Base-by-base conservation (phyloP, 2,329 filamentous ascomycete species). In the Stenocarpella maydis region DNA sequence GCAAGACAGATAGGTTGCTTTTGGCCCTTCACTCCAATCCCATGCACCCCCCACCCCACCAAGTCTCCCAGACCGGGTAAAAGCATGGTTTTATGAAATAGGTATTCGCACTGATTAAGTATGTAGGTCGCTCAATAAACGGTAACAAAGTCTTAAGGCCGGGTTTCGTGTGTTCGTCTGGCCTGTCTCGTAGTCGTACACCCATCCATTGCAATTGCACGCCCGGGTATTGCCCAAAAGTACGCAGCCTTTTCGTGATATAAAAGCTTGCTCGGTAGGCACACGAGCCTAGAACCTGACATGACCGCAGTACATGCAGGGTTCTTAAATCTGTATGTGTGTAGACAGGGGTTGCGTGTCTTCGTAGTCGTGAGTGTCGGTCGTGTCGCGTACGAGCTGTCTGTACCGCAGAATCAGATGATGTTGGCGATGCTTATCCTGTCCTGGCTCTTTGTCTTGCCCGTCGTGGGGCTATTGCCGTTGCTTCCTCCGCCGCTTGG, bases 381-480 rank as follows among this genome's bases (percentile, higher is more conserved):
- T 26, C 41, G 14, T 41, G 31, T 19, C 31, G 34, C 65, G 39
- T 43, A 14, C 49, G 41, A 41, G 14, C 17, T 49, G 41, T 21
- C 24, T 3, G 34, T 24, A 61, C 24, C 45, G 19, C 24, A 12
- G 15, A 26, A 17, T 77, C 73, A 80, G 52, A 84, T 82, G 68
- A 83, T 83, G 73, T 83, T 83, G 64, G 80, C 81, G 69, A 84
- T 84, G 74, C 82, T 82, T 71, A 83, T 82, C 65, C 81, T 77
- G 77, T 84, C 78, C 74, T 84, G 78, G 74, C 73, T 82, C 69
- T 80, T 79, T 41, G 76, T 80, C 69, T 79, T 80, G 17, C 64
- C 61, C 28, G 75, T 72, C 21, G 76, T 74, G 28, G 79, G 76
- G 49, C 79, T 81, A 45, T 77, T 77, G n/a, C 81, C 64, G 28